These are phyloP conservation scores for Alliaria petiolata DNA, from an alignment of 345 rosid species.

Conservation along the genomic window DNA sequence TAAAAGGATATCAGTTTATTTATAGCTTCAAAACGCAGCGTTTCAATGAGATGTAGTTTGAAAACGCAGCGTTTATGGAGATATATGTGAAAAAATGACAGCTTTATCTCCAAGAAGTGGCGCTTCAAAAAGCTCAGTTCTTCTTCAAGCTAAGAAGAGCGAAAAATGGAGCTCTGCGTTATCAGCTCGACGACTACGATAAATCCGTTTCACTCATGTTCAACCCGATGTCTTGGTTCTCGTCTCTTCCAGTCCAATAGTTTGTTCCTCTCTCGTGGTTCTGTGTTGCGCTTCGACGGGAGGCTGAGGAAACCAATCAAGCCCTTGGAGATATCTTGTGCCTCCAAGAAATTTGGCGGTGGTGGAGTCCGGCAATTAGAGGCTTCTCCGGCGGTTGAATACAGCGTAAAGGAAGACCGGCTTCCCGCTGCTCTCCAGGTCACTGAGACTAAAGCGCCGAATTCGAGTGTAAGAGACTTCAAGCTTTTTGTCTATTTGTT, in stretches of 20 bases:
- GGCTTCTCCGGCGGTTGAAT: slow-evolving; percentile 45
- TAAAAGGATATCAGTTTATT: neutral
- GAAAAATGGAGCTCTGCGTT: slow-evolving; percentile 64
- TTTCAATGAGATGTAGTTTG: neutral
- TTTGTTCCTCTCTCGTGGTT: slow-evolving; percentile 23
- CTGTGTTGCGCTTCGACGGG: slow-evolving; percentile 29
- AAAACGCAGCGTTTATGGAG: neutral
- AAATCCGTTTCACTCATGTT: slow-evolving; percentile 14
- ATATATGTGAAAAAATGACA: neutral
- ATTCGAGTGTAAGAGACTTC: slow-evolving; percentile 58
- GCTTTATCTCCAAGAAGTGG: slow-evolving; percentile 10
- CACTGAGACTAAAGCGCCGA: slow-evolving; percentile 53
- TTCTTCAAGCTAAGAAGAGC: slow-evolving; percentile 1
- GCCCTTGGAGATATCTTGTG: slow-evolving; percentile 29
- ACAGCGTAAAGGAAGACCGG: slow-evolving; percentile 42
- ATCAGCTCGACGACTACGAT: slow-evolving; percentile 35
- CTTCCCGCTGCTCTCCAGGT: slow-evolving; percentile 70
- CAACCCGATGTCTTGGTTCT: slow-evolving; percentile 8
- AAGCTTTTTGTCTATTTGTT: neutral
- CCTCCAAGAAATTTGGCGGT: slow-evolving; percentile 37
- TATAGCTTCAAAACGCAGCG: neutral
- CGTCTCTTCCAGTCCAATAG: slow-evolving; percentile 11
- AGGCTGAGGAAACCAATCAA: slow-evolving; percentile 22
- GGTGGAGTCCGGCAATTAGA: slow-evolving; percentile 16
- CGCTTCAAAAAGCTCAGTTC: slow-evolving; percentile 3